Percentiles rank a stretch among this genome's conserved stretches.
Conservation (phyloP, 108 stramenopile species). For the Nitzschia sp. region DNA sequence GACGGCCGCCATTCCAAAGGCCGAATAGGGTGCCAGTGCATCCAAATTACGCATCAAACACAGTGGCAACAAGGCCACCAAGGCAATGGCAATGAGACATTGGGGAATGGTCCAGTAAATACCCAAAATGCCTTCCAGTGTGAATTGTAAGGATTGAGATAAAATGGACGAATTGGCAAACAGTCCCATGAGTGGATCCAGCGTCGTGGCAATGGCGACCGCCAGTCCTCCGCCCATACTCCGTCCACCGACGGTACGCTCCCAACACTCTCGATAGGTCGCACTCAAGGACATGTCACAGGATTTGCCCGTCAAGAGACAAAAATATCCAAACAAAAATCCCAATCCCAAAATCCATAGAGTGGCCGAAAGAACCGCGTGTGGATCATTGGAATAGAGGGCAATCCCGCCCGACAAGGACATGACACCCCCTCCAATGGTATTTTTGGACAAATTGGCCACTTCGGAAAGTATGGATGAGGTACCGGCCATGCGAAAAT, state of each 20-base stretch:
- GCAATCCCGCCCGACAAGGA: conserved; percentile 62
- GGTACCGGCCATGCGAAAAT: too few species aligned
- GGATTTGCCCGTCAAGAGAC: conserved; percentile 57
- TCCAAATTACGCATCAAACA: conserved; percentile 72
- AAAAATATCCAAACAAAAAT: conserved; percentile 75
- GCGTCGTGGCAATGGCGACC: conserved; percentile 2
- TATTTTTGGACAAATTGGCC: conserved; percentile 64
- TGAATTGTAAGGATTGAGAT: conserved; percentile 38
- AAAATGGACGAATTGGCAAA: neutral
- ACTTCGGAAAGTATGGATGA: conserved; percentile 7
- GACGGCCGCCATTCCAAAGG: conserved; percentile 55
- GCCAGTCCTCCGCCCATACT: conserved; percentile 15
- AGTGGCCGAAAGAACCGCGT: conserved; percentile 51
- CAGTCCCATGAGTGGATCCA: conserved; percentile 2
- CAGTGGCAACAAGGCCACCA: conserved; percentile 71
- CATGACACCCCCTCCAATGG: conserved; percentile 82
- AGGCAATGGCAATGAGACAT: conserved; percentile 57
- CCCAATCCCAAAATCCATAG: conserved; percentile 56
- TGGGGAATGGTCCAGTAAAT: conserved; percentile 34
- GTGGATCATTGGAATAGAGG: neutral
- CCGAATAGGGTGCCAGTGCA: conserved; percentile 65
- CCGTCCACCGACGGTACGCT: conserved; percentile 35
- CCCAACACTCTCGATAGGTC: conserved; percentile 84
- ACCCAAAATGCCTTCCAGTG: conserved; percentile 61
- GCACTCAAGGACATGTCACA: conserved; percentile 45